Percentiles rank a stretch among this genome's conserved stretches.
These are phyloP conservation scores for Tulasnella sp. DNA, from an alignment of 768 basidiomycete genomes.

Conservation along the genomic window DNA sequence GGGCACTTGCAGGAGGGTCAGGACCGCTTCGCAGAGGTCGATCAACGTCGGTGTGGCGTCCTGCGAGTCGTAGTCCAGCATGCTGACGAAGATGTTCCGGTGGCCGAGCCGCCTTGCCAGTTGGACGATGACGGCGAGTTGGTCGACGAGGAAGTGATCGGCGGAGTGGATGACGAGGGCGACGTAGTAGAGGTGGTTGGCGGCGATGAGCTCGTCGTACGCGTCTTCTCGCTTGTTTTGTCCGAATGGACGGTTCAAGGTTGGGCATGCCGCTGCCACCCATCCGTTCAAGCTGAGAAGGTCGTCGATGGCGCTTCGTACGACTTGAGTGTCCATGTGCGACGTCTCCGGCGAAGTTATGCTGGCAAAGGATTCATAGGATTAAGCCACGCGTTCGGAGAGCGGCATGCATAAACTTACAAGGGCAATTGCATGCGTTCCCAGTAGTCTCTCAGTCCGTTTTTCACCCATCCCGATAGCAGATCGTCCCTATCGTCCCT, in stretches of 20 bases:
- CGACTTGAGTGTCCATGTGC: conserved; percentile 82
- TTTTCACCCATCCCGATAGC: conserved; percentile 57
- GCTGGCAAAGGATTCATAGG: conserved; percentile 28
- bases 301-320: conserved; percentile 82
- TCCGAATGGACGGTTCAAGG: conserved; percentile 86
- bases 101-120: conserved; percentile 84
- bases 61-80: conserved; percentile 92
- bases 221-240: conserved; percentile 76
- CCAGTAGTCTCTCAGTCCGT: conserved; percentile 86
- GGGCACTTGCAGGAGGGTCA: conserved; percentile 85
- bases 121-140: conserved; percentile 95
- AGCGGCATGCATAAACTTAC: conserved; percentile 34
- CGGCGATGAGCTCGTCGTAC: conserved; percentile 77
- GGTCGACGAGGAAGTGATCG: conserved; percentile 98
- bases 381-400: neutral
- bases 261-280: conserved; percentile 94
- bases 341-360: conserved; percentile 74
- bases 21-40: conserved; percentile 90
- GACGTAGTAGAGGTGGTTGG: conserved; percentile 84
- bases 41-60: conserved; percentile 92
- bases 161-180: conserved; percentile 95
- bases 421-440: conserved; percentile 84
- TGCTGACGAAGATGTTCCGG: conserved; percentile 86
- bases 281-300: conserved; percentile 94
- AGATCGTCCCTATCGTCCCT: conserved; percentile 77